Evolutionary conservation across 768 basidiomycete genomes (phyloP).

Genomic region (Crassisporium funariophilum): DNA sequence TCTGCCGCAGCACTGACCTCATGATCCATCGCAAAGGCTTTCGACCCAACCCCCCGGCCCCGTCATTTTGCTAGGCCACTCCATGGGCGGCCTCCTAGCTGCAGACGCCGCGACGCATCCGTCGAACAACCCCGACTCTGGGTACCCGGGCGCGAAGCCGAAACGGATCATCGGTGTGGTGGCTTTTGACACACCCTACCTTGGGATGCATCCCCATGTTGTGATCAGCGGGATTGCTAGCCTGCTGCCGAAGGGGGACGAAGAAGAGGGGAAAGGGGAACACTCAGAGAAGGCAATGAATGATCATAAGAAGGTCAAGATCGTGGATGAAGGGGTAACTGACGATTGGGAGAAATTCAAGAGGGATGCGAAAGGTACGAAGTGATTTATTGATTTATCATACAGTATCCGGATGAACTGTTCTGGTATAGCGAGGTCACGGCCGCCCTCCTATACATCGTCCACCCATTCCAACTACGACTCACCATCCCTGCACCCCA

Average conservation of each 20-base stretch:
- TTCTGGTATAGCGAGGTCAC: neutral
- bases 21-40: slow-evolving; percentile 38
- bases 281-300: slow-evolving; percentile 45
- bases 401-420: slow-evolving; percentile 16
- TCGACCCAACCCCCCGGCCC: slow-evolving; percentile 55
- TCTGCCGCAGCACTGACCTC: neutral
- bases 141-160: slow-evolving; percentile 28
- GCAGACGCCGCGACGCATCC: slow-evolving; percentile 54
- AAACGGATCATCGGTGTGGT: slow-evolving; percentile 53
- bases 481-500: slow-evolving; percentile 7
- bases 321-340: slow-evolving; percentile 47
- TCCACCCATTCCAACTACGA: slow-evolving; percentile 6
- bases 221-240: slow-evolving; percentile 58
- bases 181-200: slow-evolving; percentile 61
- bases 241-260: slow-evolving; percentile 43
- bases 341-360: slow-evolving; percentile 54
- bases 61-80: slow-evolving; percentile 58
- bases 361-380: slow-evolving; percentile 28
- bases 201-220: slow-evolving; percentile 66
- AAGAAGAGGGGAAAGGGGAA: slow-evolving; percentile 26
- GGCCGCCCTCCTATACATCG: slow-evolving; percentile 14
- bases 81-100: slow-evolving; percentile 63
- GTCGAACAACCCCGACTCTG: slow-evolving; percentile 36
- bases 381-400: too few species aligned
- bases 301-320: slow-evolving; percentile 40